Percentiles rank a stretch among this genome's conserved stretches.
These are phyloP conservation scores for Limtongia smithiae DNA, from an alignment of 805 yeast species.

Conservation along the genomic window DNA sequence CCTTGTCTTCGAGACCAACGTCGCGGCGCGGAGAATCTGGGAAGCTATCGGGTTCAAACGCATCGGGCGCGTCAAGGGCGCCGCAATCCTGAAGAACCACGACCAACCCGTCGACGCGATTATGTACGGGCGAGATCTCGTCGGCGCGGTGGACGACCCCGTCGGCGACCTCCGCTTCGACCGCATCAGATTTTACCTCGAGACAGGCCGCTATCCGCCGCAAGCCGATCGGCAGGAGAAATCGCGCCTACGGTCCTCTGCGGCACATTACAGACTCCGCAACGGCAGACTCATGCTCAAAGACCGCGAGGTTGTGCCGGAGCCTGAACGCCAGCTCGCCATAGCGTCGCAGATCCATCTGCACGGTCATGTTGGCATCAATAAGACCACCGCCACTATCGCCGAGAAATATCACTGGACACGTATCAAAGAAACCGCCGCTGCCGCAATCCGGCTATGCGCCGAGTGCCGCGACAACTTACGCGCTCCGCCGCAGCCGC, in stretches of 20 bases:
- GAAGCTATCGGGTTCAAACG: slow-evolving; percentile 72
- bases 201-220: slow-evolving; percentile 83
- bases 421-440: slow-evolving; percentile 81
- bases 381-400: slow-evolving; percentile 74
- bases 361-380: slow-evolving; percentile 78
- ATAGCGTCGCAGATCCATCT: slow-evolving; percentile 70
- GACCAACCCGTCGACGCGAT: slow-evolving; percentile 83
- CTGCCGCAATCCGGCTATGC: slow-evolving; percentile 72
- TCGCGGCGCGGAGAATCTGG: slow-evolving; percentile 73
- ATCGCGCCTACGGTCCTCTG: slow-evolving; percentile 73
- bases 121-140: slow-evolving; percentile 77
- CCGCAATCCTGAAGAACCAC: slow-evolving; percentile 81
- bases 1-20: slow-evolving; percentile 82
- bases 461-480: slow-evolving; percentile 59
- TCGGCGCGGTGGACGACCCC: slow-evolving; percentile 50
- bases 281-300: slow-evolving; percentile 70
- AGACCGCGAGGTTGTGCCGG: slow-evolving; percentile 79
- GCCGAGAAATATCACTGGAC: slow-evolving; percentile 88
- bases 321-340: slow-evolving; percentile 67
- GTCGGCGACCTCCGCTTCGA: slow-evolving; percentile 61
- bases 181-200: slow-evolving; percentile 69
- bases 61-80: slow-evolving; percentile 77
- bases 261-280: slow-evolving; percentile 66
- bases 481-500: slow-evolving; percentile 26
- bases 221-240: slow-evolving; percentile 78